Conservation (phyloP, 202 grass and related monocot genomes). For the Alloteropsis angusta region DNA sequence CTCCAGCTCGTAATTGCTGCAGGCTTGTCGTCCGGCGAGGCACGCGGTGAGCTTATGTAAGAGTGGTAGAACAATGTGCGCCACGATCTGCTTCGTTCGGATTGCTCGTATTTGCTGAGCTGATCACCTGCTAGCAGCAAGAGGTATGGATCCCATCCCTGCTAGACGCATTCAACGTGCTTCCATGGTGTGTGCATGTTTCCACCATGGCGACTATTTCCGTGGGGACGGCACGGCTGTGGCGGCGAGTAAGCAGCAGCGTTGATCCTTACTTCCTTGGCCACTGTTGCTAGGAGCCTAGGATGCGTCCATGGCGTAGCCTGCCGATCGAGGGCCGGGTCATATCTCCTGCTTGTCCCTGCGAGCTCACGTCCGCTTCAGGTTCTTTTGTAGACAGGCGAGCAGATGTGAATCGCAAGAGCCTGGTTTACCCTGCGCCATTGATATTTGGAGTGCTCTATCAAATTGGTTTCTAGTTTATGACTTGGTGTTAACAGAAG, state of each 20-base stretch:
- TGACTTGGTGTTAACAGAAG: not conserved
- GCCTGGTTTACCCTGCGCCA: not conserved
- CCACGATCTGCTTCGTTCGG: constrained; percentile 10
- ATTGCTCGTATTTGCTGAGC: not conserved
- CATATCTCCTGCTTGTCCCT: not conserved
- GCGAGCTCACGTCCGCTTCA: constrained; percentile 10
- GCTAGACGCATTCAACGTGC: not conserved
- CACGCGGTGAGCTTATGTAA: constrained; percentile 7
- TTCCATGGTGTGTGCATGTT: constrained; percentile 11
- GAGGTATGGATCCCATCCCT: not conserved
- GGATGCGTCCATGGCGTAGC: not conserved
- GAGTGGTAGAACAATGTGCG: not conserved
- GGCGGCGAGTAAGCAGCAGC: not conserved
- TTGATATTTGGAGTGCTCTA: not conserved
- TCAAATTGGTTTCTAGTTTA: constrained; percentile 13
- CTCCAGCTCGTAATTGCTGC: not conserved
- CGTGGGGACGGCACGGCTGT: not conserved
- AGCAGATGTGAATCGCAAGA: not conserved
- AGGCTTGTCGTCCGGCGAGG: not conserved
- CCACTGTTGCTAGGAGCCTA: not conserved
- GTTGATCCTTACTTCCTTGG: not conserved
- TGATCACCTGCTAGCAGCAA: not conserved
- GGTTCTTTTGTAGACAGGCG: not conserved
- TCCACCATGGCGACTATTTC: not conserved
- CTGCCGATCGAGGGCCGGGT: not conserved